Conservation (phyloP, 192 early-diverging fungal genomes). For the Cladochytrium replicatum region DNA sequence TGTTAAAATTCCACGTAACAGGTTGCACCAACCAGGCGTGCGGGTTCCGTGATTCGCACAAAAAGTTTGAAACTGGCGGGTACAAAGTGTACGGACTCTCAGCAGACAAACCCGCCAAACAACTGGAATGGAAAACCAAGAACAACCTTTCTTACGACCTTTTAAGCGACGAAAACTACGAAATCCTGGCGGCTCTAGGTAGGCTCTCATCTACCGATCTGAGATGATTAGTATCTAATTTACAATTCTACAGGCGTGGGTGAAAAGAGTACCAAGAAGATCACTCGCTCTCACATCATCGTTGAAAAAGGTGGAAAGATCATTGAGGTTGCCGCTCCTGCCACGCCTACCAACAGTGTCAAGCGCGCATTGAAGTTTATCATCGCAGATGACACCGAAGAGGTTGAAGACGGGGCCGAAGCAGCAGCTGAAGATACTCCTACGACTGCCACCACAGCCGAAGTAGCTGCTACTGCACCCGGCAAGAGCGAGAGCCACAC, state of each 20-base stretch:
- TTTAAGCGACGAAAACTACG: constrained; percentile 10
- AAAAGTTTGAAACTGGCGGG: constrained; percentile 10
- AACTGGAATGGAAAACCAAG: constrained; percentile 17
- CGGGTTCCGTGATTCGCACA: constrained; percentile 16
- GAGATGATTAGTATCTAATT: no score
- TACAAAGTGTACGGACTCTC: constrained; percentile 28
- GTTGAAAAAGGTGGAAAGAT: constrained; percentile 23
- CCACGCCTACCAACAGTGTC: constrained; percentile 7
- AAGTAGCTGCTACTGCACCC: no score
- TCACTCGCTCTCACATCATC: constrained; percentile 21
- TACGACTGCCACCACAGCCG: no score
- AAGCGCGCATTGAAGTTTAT: no score
- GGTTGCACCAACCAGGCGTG: constrained; percentile 31
- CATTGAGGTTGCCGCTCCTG: constrained; percentile 10
- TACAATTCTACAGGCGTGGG: no score
- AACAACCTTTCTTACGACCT: constrained; percentile 21
- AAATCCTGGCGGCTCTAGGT: constrained; percentile 16
- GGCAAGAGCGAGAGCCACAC: no score
- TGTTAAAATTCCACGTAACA: no score
- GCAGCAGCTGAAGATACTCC: no score
- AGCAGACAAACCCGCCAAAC: constrained; percentile 12
- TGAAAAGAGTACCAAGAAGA: constrained; percentile 1
- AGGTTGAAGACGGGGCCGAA: no score
- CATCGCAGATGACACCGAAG: no score
- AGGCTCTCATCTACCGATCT: no score